Percentiles rank a stretch among this genome's conserved stretches.
phyloP scores from a whole-genome alignment of 2,329 filamentous ascomycete species.

The Diplodia mutila region DNA sequence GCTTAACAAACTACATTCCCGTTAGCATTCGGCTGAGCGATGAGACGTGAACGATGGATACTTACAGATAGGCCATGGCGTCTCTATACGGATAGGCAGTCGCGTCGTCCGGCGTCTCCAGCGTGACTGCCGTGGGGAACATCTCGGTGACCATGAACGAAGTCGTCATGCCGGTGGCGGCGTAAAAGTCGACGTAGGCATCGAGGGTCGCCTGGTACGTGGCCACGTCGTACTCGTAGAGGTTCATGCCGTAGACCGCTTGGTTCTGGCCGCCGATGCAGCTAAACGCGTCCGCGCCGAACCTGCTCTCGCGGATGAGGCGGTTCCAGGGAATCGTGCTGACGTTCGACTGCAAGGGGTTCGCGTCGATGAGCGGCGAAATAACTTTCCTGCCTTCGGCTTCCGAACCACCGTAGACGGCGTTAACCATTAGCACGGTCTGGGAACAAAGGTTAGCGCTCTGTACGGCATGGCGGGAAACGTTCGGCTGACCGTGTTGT shows the following conservation, averaged over 20 bases:
- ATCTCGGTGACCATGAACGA: background rate
- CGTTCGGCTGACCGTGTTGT: background rate
- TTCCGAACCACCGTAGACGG: background rate
- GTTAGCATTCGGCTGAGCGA: background rate
- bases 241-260: background rate
- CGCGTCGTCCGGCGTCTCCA: background rate
- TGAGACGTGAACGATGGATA: background rate
- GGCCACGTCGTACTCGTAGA: background rate
- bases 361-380: background rate
- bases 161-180: background rate
- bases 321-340: background rate
- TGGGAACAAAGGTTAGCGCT: background rate
- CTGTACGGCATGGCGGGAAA: background rate
- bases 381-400: background rate
- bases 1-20: background rate
- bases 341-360: background rate
- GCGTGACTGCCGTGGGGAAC: background rate
- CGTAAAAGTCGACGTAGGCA: background rate
- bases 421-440: background rate
- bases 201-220: background rate
- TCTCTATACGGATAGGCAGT: background rate
- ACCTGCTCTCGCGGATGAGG: background rate
- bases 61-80: background rate
- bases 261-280: background rate
- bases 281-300: background rate